These are phyloP conservation scores for Solanum tarapatanum DNA, from an alignment of 257 asterid genomes.

Conservation along the genomic window DNA sequence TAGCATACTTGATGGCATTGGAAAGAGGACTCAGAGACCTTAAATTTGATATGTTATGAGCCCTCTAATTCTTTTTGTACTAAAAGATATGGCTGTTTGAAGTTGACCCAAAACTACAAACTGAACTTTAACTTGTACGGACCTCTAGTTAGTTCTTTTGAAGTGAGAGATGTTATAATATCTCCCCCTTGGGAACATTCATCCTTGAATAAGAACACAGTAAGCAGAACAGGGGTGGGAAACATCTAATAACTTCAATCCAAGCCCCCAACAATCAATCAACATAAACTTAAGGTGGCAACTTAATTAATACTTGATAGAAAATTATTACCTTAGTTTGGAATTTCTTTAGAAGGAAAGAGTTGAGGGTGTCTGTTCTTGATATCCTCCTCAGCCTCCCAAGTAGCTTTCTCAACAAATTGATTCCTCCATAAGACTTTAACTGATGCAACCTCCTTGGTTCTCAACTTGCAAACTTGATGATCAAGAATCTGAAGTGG, in stretches of 20 bases:
- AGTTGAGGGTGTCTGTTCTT: background rate
- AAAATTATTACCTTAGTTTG: background rate
- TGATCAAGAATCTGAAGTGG: no score
- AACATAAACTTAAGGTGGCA: background rate
- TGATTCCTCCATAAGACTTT: background rate
- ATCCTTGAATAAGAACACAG: background rate
- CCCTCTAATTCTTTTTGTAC: background rate
- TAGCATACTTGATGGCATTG: background rate
- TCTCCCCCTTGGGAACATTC: background rate
- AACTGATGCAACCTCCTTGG: background rate
- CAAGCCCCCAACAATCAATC: background rate
- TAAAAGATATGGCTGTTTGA: no score
- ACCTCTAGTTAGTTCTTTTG: background rate
- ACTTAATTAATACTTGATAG: background rate
- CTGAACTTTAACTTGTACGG: background rate
- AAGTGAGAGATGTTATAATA: background rate
- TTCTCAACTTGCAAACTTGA: background rate
- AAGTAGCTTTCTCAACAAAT: background rate
- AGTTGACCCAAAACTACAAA: background rate
- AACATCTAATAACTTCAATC: background rate
- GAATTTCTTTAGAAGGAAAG: background rate
- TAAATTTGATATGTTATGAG: no score
- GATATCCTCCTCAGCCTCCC: background rate
- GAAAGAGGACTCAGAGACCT: background rate
- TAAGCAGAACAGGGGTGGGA: background rate